phyloP scores from a whole-genome alignment of 1,284 basidiomycete species.

The Sporisorium exsertum region DNA sequence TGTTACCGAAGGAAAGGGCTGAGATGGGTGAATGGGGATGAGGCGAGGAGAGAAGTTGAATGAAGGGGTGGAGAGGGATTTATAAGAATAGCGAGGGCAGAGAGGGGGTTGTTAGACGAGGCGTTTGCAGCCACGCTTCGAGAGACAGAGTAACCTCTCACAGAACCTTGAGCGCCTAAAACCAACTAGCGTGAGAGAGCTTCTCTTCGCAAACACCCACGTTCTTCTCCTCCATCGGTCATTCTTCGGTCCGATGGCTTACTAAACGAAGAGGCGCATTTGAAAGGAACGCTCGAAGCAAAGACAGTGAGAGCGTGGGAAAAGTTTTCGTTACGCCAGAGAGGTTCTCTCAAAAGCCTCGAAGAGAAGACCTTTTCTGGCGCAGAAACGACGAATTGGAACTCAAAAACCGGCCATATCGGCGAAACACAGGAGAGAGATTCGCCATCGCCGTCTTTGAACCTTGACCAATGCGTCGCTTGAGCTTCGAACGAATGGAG shows the following conservation, averaged over 20 bases:
- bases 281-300: neutral
- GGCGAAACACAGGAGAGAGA: too few species aligned
- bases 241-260: conserved; percentile 1
- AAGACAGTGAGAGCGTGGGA: neutral
- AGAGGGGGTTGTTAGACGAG: too few species aligned
- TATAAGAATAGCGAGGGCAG: neutral
- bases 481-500: too few species aligned
- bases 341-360: neutral
- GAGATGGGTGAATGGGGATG: neutral
- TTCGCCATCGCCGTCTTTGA: neutral
- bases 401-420: too few species aligned
- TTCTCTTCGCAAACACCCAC: neutral
- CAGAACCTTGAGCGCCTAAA: too few species aligned
- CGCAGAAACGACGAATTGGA: neutral
- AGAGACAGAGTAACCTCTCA: too few species aligned
- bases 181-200: too few species aligned
- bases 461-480: too few species aligned
- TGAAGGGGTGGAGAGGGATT: neutral
- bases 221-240: neutral
- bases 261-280: neutral
- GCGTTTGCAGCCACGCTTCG: too few species aligned
- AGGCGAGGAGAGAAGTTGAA: neutral
- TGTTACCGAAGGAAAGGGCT: neutral
- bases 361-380: neutral
- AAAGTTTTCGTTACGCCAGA: neutral